A percentile compares a stretch with the other conserved stretches of the same genome.
phyloP scores from a whole-genome alignment of 2,329 filamentous ascomycete species.

The Domatiomyces globalis region DNA sequence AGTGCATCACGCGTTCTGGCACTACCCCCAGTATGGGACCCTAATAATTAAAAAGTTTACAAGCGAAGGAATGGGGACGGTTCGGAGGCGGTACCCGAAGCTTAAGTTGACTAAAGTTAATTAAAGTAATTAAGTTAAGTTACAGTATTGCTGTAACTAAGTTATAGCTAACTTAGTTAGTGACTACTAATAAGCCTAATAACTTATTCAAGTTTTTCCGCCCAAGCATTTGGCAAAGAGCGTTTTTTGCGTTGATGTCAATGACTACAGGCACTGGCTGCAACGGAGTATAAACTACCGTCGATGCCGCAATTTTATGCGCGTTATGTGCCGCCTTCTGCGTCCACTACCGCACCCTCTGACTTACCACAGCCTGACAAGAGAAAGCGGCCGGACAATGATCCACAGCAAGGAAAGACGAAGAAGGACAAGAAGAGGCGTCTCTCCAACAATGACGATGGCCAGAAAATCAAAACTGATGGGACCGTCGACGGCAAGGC shows the following conservation, averaged over 20 bases:
- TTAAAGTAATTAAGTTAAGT: too few relatives aligned
- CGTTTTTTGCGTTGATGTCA: not conserved
- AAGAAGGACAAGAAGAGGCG: not conserved
- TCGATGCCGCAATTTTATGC: slow-evolving; percentile 35
- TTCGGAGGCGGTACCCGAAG: not conserved
- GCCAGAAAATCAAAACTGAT: not conserved
- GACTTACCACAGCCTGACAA: not conserved
- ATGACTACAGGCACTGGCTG: not conserved
- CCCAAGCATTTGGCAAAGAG: not conserved
- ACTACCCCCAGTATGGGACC: too few relatives aligned
- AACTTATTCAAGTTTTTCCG: not conserved
- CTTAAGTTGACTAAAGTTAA: not conserved
- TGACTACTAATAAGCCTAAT: not conserved
- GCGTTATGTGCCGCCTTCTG: slow-evolving; percentile 31
- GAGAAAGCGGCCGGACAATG: not conserved
- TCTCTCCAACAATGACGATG: not conserved
- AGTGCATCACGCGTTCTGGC: too few relatives aligned
- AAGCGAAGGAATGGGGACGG: not conserved
- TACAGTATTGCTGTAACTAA: too few relatives aligned
- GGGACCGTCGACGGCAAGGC: slow-evolving; percentile 5
- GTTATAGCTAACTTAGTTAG: not conserved
- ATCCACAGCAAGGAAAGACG: not conserved
- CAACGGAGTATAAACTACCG: not conserved
- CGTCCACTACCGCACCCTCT: not conserved
- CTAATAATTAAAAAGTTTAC: not conserved